phyloP scores from a whole-genome alignment of 2,329 filamentous ascomycete species.

The Ceratocystis cacaofunesta region DNA sequence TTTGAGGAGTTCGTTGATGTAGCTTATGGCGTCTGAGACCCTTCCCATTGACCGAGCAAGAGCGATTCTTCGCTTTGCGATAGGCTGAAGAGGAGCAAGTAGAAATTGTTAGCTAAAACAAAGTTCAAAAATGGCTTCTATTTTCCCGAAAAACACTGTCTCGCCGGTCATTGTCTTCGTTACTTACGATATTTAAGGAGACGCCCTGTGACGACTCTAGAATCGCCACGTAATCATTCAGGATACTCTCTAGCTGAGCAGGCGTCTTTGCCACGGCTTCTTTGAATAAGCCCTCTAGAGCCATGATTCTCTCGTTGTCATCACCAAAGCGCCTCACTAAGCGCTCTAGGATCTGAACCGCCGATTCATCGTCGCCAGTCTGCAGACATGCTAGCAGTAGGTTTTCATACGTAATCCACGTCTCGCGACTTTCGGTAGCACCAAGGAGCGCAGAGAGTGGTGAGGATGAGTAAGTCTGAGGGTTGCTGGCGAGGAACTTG shows the following conservation, averaged over 20 bases:
- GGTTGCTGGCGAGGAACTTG: slow-evolving; percentile 37
- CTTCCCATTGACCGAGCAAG: slow-evolving; percentile 61
- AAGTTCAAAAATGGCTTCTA: slow-evolving; percentile 8
- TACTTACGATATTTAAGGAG: slow-evolving; percentile 66
- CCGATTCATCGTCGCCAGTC: slow-evolving; percentile 67
- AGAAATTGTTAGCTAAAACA: slow-evolving; percentile 21
- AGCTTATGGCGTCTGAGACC: slow-evolving; percentile 55
- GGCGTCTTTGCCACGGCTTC: slow-evolving; percentile 63
- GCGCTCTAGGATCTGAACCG: slow-evolving; percentile 58
- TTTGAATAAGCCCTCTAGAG: slow-evolving; percentile 64
- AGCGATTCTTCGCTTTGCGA: slow-evolving; percentile 71
- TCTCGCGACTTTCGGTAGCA: slow-evolving; percentile 55
- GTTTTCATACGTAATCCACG: slow-evolving; percentile 79
- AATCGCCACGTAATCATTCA: slow-evolving; percentile 65
- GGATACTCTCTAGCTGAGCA: slow-evolving; percentile 49
- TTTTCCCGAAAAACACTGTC: neutral
- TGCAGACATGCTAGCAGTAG: slow-evolving; percentile 71
- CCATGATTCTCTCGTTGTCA: slow-evolving; percentile 74
- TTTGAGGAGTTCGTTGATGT: slow-evolving; percentile 62
- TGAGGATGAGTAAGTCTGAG: slow-evolving; percentile 40
- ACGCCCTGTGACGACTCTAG: slow-evolving; percentile 36
- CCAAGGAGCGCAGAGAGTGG: slow-evolving; percentile 39
- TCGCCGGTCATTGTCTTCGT: neutral
- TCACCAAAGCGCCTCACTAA: slow-evolving; percentile 68
- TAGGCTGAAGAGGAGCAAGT: slow-evolving; percentile 40